Evolutionary conservation across 345 rosid species (phyloP).

Genomic region (Syzygium oleosum): DNA sequence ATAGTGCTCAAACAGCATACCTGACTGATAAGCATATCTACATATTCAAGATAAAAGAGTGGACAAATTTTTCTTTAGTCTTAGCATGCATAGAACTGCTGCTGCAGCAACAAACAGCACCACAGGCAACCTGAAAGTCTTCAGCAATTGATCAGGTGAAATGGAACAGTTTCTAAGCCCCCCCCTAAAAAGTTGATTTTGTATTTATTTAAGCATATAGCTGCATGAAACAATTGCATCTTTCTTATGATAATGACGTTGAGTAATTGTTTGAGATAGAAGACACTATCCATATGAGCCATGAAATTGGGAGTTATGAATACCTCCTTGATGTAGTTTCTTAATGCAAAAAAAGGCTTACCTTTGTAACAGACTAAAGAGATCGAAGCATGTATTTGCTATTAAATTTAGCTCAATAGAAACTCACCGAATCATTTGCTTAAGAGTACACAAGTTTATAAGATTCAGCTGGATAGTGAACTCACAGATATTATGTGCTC

Average conservation of each 20-base stretch:
- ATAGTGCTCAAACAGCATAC: not conserved
- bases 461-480: slow-evolving; percentile 6
- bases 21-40: not conserved
- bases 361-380: not conserved
- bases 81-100: not conserved
- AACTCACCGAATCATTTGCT: not conserved
- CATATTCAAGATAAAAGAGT: not conserved
- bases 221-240: not conserved
- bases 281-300: not conserved
- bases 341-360: not conserved
- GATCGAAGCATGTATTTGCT: not conserved
- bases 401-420: not conserved
- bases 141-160: not conserved
- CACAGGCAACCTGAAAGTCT: not conserved
- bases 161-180: not conserved
- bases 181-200: not conserved
- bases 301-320: not conserved
- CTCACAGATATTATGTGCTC: slow-evolving; percentile 79
- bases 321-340: not conserved
- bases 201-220: not conserved
- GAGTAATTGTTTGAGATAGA: not conserved
- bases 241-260: not conserved
- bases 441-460: not conserved
- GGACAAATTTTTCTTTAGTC: not conserved
- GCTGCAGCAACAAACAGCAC: not conserved